Base-by-base conservation (phyloP, 345 rosid species). In the Cochlearia excelsa region DNA sequence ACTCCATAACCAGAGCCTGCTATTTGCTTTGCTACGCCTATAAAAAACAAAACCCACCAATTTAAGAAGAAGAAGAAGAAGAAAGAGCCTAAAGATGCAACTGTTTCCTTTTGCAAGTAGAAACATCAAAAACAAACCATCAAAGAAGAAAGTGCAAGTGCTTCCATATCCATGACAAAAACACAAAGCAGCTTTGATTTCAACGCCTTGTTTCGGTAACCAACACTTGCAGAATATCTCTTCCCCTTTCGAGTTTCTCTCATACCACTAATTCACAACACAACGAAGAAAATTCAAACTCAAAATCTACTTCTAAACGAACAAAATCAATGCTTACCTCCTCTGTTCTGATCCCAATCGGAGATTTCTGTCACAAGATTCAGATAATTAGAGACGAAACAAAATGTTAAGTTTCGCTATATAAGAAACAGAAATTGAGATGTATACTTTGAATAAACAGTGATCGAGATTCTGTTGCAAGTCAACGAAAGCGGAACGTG, bases 81-180 rank as follows among this genome's bases (percentile, higher is more conserved):
- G 23, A 16, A 16, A 16, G 23, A 16, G 23, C 23, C 23, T 16
- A 16, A 16, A 16, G 23, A 16, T 16, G 23, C 23, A 16, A 16
- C 23, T 16, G 23, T 16, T 16, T 16, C 37, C 16, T 53, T 27
- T 31, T 52, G 16, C 26, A 34, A 47, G 49, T 44, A 49, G 43
- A 49, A 3, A 44, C 6, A 52, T 49, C 26, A 9, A 56, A 33
- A 33, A 61, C 93, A 2, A 63, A 92, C 98, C 98, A 82, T 92
- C 96, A 49, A 88, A 88, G 84, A 92, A 86, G 85, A 92, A 92
- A 60, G 98, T 92, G 83, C 98, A 92, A 50, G 96, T 88, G 67
- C 90, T 95, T 30, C 98, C 98, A 78, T 92, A 92, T 7, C 98
- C 98, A 83, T 92, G 98, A 70, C 87, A 80, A 46, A 88, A 81